Evolutionary conservation across 148 eudicot species (phyloP), one percentile per base, ranked within the genome.

Genomic region (Vaccinium vitisidaea): DNA sequence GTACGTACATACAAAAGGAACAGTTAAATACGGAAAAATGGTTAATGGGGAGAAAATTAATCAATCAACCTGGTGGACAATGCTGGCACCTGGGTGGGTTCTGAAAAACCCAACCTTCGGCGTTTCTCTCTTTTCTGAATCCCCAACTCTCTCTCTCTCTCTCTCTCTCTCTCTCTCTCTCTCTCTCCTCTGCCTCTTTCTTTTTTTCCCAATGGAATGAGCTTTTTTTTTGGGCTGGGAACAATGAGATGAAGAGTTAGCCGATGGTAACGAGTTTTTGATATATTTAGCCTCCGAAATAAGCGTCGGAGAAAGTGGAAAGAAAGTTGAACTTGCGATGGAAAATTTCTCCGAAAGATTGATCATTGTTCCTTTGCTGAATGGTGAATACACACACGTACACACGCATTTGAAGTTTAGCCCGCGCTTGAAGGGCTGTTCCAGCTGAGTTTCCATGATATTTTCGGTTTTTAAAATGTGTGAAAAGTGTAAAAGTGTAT

Each of bases 281-380:
- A 74, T 74, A 74, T 74, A 74, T 43, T 74, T 74, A 74, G 77
- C 23, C 52, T 14, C 77, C 77, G 77, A 39, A 39, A 23, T 39
- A 39, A 36, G 48, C 77, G 77, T 6, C 77, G 46, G 39, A 39
- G 52, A 13, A 50, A 74, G 50, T 39, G 23, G 77, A 74, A 39
- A 74, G 50, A 18, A 74, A 12, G 77, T 74, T 74, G 77, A 74
- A 74, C 50, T 74, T 16, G 52, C 19, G 77, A 74, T 74, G 23
- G n/a, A 74, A 74, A 18, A 18, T 39, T 73, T 2, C 6, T 39
- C 43, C 43, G 14, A 43, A 16, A 74, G 23, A 18, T 36, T 15
- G 77, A 74, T 52, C 77, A 21, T 18, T 39, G 50, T 50, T 74
- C 36, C 15, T 61, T 61, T 59, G 65, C 27, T 61, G 69, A 30